Evolutionary conservation across 345 rosid genomes (phyloP).

Genomic region (Aquilaria yunnanensis): DNA sequence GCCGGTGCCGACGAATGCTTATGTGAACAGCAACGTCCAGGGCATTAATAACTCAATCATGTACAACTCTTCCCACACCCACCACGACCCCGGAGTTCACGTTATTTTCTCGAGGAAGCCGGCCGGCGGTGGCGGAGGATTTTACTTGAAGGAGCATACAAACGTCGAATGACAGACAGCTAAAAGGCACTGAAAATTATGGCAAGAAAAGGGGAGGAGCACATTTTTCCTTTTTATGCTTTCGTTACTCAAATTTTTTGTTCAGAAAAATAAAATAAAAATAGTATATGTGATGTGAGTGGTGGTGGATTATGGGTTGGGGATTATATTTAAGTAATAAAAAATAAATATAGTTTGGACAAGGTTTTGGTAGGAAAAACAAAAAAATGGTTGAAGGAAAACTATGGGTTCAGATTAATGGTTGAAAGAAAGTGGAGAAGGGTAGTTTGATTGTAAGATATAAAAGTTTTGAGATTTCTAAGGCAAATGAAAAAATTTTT

Average conservation of each 20-base stretch:
- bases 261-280: no score
- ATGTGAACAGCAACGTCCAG: slow-evolving; percentile 82
- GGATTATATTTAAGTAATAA: no score
- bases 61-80: slow-evolving; percentile 50
- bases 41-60: slow-evolving; percentile 80
- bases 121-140: slow-evolving; percentile 29
- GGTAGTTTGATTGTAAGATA: no score
- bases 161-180: slow-evolving; percentile 22
- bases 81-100: slow-evolving; percentile 85
- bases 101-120: slow-evolving; percentile 48
- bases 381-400: no score
- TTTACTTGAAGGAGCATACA: slow-evolving; percentile 38
- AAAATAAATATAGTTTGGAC: no score
- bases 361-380: no score
- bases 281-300: no score
- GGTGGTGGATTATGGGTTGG: no score
- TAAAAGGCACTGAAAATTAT: slow-evolving; percentile 1
- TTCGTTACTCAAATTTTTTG: slow-evolving; percentile 1
- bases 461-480: no score
- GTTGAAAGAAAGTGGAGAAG: no score
- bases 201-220: background rate
- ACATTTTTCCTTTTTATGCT: background rate
- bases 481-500: no score
- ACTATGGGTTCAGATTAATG: no score
- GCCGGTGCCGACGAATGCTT: slow-evolving; percentile 39